Evolutionary conservation across 345 rosid genomes (phyloP).

Genomic region (Trapa incisa): DNA sequence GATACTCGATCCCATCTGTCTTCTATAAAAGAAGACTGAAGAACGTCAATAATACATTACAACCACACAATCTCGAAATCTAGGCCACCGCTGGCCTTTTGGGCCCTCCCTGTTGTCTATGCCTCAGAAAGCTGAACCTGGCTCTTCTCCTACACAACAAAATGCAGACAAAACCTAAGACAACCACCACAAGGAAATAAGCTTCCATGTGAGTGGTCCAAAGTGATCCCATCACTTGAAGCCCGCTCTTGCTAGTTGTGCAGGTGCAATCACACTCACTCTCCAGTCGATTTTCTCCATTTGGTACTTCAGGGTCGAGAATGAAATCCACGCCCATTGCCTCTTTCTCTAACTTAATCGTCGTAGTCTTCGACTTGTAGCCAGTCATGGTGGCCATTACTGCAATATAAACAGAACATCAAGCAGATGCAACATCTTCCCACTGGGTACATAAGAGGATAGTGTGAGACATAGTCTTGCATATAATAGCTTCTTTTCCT

Average conservation of each 20-base stretch:
- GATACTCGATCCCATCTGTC: not conserved
- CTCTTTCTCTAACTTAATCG: slow-evolving; percentile 49
- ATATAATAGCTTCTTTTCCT: not conserved
- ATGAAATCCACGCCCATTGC: slow-evolving; percentile 58
- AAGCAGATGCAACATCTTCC: not conserved
- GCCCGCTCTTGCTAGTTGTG: slow-evolving; percentile 12
- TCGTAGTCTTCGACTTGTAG: slow-evolving; percentile 54
- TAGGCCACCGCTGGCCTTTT: slow-evolving; percentile 20
- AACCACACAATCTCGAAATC: slow-evolving; percentile 1
- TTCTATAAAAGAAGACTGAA: not conserved
- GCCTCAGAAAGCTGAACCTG: slow-evolving; percentile 28
- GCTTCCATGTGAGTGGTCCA: slow-evolving; percentile 36
- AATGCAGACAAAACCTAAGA: slow-evolving; percentile 36
- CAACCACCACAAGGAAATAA: slow-evolving; percentile 28
- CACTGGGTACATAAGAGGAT: not conserved
- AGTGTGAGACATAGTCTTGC: not conserved
- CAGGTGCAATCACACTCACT: slow-evolving; percentile 36
- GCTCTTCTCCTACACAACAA: slow-evolving; percentile 39
- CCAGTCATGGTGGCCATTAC: slow-evolving; percentile 60
- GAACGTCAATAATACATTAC: not conserved
- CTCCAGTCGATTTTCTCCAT: slow-evolving; percentile 15
- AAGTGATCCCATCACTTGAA: slow-evolving; percentile 19
- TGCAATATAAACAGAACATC: slow-evolving; percentile 14
- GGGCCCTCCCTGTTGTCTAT: slow-evolving; percentile 22
- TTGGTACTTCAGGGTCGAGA: slow-evolving; percentile 49